Percentiles rank a stretch among this genome's conserved stretches.
These are phyloP conservation scores for Amborella trichopoda DNA, from an alignment of 164 flowering plant genomes.

Conservation along the genomic window DNA sequence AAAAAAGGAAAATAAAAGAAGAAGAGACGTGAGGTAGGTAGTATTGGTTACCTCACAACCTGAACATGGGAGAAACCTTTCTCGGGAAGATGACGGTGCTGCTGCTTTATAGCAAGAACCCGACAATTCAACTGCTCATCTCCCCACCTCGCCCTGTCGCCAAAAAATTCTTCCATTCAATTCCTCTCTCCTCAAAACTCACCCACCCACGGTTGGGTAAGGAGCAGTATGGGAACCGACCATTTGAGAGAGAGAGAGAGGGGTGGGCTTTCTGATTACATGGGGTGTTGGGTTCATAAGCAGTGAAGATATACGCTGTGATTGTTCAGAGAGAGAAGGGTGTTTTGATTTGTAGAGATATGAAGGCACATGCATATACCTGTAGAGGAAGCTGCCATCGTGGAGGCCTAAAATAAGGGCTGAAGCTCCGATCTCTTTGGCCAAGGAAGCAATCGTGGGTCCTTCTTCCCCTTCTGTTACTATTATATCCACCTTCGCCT, in stretches of 20 bases:
- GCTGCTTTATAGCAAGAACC: slow-evolving; percentile 67
- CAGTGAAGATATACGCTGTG: not conserved
- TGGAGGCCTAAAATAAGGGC: slow-evolving; percentile 78
- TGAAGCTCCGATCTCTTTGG: slow-evolving; percentile 64
- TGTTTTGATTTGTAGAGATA: not conserved
- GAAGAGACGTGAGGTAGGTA: not conserved
- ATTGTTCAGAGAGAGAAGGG: not conserved
- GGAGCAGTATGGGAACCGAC: too few relatives aligned
- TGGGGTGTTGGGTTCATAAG: not conserved
- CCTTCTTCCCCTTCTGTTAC: slow-evolving; percentile 77
- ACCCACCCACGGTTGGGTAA: too few relatives aligned
- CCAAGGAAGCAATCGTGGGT: slow-evolving; percentile 30
- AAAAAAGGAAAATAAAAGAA: not conserved
- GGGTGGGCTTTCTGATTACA: too few relatives aligned
- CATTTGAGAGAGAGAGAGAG: too few relatives aligned
- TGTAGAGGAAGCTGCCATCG: slow-evolving; percentile 78
- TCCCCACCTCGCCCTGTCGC: not conserved
- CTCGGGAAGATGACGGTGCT: slow-evolving; percentile 24
- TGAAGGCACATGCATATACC: too few relatives aligned
- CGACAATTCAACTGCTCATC: slow-evolving; percentile 38
- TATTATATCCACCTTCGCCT: slow-evolving; percentile 81
- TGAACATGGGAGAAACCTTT: slow-evolving; percentile 75
- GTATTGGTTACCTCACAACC: slow-evolving; percentile 39
- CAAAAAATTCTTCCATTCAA: too few relatives aligned
- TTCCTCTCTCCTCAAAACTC: too few relatives aligned